Evolutionary conservation across 495 filamentous ascomycete genomes (phyloP).

Genomic region (Xylaria castorea): DNA sequence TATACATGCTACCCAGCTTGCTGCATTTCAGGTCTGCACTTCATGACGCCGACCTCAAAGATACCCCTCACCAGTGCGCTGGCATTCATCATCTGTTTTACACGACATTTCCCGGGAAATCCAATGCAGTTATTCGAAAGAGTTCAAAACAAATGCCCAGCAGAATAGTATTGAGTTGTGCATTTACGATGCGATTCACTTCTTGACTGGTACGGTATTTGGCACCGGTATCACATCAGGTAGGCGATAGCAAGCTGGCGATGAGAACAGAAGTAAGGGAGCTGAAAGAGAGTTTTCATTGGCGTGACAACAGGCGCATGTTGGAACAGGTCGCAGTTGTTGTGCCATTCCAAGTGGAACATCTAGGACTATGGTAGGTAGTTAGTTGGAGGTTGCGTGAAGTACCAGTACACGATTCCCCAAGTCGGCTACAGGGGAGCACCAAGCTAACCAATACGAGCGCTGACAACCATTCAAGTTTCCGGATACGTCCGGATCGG

Average conservation of each 20-base stretch:
- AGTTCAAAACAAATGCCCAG: neutral
- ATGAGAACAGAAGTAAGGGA: neutral
- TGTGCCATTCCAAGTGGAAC: neutral
- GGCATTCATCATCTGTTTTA: neutral
- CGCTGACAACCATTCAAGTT: neutral
- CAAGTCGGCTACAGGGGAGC: neutral
- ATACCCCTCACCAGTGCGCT: conserved; percentile 13
- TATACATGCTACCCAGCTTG: conserved; percentile 5
- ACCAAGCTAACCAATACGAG: conserved; percentile 9
- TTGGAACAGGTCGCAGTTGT: neutral
- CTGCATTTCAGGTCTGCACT: conserved; percentile 7
- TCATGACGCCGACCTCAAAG: neutral
- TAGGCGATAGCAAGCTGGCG: neutral
- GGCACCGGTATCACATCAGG: neutral
- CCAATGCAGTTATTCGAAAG: neutral
- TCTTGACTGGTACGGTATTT: neutral
- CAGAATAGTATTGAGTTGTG: neutral
- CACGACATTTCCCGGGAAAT: neutral
- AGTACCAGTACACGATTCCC: conserved; percentile 11
- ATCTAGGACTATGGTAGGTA: neutral
- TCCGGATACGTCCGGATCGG: neutral
- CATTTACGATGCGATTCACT: neutral
- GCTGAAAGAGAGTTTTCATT: conserved; percentile 3
- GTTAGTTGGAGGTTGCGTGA: conserved; percentile 1
- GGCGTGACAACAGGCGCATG: neutral